These are phyloP conservation scores for Camellia sinensis DNA, from an alignment of 148 eudicot genomes.

Conservation along the genomic window DNA sequence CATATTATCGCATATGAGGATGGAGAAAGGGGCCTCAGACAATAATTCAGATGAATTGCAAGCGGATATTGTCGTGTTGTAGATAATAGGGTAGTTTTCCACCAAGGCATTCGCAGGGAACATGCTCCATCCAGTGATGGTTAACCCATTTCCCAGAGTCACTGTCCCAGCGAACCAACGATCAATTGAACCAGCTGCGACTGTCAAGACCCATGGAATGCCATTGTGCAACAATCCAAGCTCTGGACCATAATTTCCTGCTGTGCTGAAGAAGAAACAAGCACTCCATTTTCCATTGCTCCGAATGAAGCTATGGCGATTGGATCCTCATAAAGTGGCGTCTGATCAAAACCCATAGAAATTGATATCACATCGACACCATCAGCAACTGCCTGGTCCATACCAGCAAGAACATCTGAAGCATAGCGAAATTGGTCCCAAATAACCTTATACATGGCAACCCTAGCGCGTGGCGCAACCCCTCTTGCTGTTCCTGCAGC, in stretches of 20 bases:
- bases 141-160: constrained; percentile 29
- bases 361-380: constrained; percentile 40
- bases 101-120: constrained; percentile 21
- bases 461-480: constrained; percentile 32
- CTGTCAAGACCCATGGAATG: constrained; percentile 34
- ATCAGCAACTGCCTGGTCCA: constrained; percentile 40
- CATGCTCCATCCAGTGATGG: constrained; percentile 22
- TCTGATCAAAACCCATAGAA: constrained; percentile 24
- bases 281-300: constrained; percentile 30
- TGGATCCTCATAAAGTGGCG: constrained; percentile 31
- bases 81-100: constrained; percentile 10
- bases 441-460: constrained; percentile 34
- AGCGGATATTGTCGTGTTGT: constrained; percentile 19
- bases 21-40: not conserved
- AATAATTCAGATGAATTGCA: constrained; percentile 15
- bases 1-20: constrained; percentile 18
- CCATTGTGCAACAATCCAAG: constrained; percentile 23
- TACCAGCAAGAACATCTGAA: constrained; percentile 29
- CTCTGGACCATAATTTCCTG: constrained; percentile 21
- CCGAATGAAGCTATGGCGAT: constrained; percentile 37
- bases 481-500: constrained; percentile 36
- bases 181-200: constrained; percentile 33
- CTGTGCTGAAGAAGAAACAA: constrained; percentile 32
- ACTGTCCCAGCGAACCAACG: constrained; percentile 24
- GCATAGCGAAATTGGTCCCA: constrained; percentile 16